These are phyloP conservation scores for Tulasnella sp. DNA, from an alignment of 768 basidiomycete species.

Conservation along the genomic window DNA sequence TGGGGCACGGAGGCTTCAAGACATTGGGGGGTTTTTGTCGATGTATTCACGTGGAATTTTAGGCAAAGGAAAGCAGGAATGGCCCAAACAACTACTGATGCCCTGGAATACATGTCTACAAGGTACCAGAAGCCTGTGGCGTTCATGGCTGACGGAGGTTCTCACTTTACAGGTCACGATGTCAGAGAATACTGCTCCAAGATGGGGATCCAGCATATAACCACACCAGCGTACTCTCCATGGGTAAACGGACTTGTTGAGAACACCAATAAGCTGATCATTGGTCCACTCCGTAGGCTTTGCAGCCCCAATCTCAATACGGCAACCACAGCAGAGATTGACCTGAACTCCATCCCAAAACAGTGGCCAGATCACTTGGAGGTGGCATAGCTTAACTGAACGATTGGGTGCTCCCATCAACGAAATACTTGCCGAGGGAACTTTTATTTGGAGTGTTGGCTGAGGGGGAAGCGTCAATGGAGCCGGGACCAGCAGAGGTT, in stretches of 20 bases:
- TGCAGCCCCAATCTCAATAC: constrained; percentile 27
- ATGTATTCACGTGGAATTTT: constrained; percentile 26
- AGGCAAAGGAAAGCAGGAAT: constrained; percentile 24
- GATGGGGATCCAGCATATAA: constrained; percentile 18
- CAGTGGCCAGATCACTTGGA: constrained; percentile 28
- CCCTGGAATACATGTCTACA: constrained; percentile 20
- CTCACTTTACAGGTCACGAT: constrained; percentile 28
- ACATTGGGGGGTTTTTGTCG: constrained; percentile 25
- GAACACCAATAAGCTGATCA: constrained; percentile 25
- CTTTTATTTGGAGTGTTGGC: constrained; percentile 21
- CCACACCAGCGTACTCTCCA: constrained; percentile 28
- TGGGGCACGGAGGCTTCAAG: constrained; percentile 25
- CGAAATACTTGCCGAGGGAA: constrained; percentile 24
- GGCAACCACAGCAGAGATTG: constrained; percentile 18
- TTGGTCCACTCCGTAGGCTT: constrained; percentile 22
- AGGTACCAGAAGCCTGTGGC: constrained; percentile 22
- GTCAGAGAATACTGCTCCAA: constrained; percentile 23
- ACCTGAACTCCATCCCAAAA: constrained; percentile 19
- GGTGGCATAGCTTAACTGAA: constrained; percentile 20
- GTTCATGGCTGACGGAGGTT: constrained; percentile 31
- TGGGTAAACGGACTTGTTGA: constrained; percentile 33
- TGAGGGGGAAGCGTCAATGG: background rate
- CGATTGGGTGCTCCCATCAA: constrained; percentile 18
- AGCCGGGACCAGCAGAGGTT: background rate
- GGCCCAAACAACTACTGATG: constrained; percentile 21